These are phyloP conservation scores for Hypoxylon trugodes DNA, from an alignment of 495 filamentous ascomycete genomes.

Conservation along the genomic window DNA sequence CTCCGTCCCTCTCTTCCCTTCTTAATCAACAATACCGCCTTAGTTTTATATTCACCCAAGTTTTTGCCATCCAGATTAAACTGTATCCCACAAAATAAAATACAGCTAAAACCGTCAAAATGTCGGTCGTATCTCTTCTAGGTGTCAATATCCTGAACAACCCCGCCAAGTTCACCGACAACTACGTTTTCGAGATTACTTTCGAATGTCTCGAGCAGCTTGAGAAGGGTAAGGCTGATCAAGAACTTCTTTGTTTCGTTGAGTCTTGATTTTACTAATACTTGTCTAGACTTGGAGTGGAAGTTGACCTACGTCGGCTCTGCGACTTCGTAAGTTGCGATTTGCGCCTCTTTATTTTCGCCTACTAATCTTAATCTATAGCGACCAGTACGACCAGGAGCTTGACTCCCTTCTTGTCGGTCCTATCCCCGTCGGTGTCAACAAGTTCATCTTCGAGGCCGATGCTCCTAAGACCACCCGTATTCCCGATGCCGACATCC, in stretches of 20 bases:
- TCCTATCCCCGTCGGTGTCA: conserved; percentile 94
- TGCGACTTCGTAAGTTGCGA: conserved; percentile 81
- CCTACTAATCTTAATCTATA: conserved; percentile 49
- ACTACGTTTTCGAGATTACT: conserved; percentile 97
- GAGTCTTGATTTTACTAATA: conserved; percentile 2
- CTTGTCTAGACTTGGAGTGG: conserved; percentile 89
- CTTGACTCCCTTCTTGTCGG: conserved; percentile 96
- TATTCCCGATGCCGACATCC: conserved; percentile 92
- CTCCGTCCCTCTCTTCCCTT: neutral
- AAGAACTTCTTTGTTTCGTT: neutral
- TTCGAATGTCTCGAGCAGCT: conserved; percentile 94
- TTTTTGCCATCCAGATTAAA: neutral
- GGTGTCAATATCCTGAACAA: conserved; percentile 97
- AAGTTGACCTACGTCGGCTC: conserved; percentile 99
- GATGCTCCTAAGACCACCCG: conserved; percentile 86
- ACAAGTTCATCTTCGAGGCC: conserved; percentile 98
- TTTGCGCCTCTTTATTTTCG: neutral
- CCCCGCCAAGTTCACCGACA: conserved; percentile 85
- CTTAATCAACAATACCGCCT: neutral
- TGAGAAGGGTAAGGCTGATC: conserved; percentile 74
- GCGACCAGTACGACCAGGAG: conserved; percentile 96
- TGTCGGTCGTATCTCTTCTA: conserved; percentile 96
- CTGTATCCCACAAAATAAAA: neutral
- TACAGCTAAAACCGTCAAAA: conserved; percentile 56
- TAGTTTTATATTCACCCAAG: neutral